Base-by-base conservation (phyloP, 2,329 filamentous ascomycete genomes). In the Pseudogymnoascus sp. region DNA sequence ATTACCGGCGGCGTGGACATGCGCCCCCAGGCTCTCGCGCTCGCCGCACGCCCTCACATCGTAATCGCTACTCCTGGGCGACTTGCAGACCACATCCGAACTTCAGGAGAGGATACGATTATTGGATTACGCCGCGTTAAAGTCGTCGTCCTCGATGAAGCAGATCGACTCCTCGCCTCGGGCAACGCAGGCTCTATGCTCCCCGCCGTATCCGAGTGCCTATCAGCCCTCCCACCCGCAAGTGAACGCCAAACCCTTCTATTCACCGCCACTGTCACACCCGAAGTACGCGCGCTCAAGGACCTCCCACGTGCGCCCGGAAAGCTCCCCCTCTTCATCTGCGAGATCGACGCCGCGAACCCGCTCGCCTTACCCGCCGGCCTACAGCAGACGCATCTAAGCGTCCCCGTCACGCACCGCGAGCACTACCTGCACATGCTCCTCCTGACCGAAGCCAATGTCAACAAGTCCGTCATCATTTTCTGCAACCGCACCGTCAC, bases 351-450 rank as follows among this genome's bases (percentile, higher is more conserved):
- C 73, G 90, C 87, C 4, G 83, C 83, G 74, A 80, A 78, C 64
- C 57, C 57, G 2, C 80, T 93, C 29, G 89, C 90, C 21, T 86
- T 97, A 39, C 94, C 94, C 1, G 77, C 86, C 0, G 92, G 89
- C 1, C 81, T 99, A 3, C 82, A 82, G 61, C 93, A 97, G 76
- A 89, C 84, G 72, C 94, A 96, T 74, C 79, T 97, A 41, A 87
- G 95, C 71, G 86, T 95, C 13, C 92, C 92, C 13, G 87, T 96
- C 67, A 94, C 92, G 0, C 92, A 97, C 75, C 90, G 93, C 68
- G 93, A 97, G 74, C 91, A 94, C 72, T 99, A 96, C 74, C 82
- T 99, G 10, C 94, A 99, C 73, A 84, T 90, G 60, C 87, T 99
- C 37, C 84, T 99, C 11, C 82, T 86, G 21, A 97, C 93, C 0